A percentile compares a stretch with the other conserved stretches of the same genome.
Evolutionary conservation across 768 basidiomycete species (phyloP).

Genomic region (Trametes villosa): DNA sequence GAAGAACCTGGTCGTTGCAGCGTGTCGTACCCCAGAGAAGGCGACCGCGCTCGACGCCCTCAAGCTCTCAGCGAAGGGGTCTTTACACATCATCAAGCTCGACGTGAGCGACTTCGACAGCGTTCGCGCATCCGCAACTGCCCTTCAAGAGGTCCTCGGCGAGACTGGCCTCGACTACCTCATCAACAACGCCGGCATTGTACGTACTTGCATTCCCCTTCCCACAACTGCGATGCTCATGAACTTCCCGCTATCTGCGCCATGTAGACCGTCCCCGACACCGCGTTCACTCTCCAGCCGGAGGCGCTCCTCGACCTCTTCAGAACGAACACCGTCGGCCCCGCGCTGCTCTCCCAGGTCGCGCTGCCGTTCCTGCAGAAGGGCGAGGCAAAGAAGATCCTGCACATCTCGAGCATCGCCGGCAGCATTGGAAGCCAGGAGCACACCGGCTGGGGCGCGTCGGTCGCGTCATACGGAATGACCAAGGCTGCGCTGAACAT

Average conservation of each 20-base stretch:
- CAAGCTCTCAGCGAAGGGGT: conserved; percentile 28
- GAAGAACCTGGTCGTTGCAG: conserved; percentile 33
- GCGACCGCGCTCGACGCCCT: conserved; percentile 29
- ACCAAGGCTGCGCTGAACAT: conserved; percentile 23
- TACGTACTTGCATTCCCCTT: neutral
- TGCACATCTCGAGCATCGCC: conserved; percentile 4
- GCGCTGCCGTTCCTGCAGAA: conserved; percentile 40
- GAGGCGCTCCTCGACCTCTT: conserved; percentile 31
- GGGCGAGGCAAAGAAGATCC: conserved; percentile 29
- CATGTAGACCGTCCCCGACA: neutral
- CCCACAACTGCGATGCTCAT: neutral
- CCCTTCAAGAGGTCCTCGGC: conserved; percentile 32
- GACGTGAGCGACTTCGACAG: conserved; percentile 33
- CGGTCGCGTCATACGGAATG: neutral
- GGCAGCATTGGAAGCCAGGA: neutral
- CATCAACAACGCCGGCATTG: conserved; percentile 39
- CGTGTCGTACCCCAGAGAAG: conserved; percentile 31
- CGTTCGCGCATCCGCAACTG: conserved; percentile 30
- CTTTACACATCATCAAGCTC: conserved; percentile 38
- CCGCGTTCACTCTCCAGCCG: conserved; percentile 26
- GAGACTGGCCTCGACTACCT: conserved; percentile 41
- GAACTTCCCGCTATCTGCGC: neutral
- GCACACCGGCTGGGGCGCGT: neutral
- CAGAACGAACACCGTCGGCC: conserved; percentile 40
- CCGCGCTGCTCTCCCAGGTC: conserved; percentile 37